Conservation (phyloP, 2,329 filamentous ascomycete genomes). For the Monilinia fructigena region DNA sequence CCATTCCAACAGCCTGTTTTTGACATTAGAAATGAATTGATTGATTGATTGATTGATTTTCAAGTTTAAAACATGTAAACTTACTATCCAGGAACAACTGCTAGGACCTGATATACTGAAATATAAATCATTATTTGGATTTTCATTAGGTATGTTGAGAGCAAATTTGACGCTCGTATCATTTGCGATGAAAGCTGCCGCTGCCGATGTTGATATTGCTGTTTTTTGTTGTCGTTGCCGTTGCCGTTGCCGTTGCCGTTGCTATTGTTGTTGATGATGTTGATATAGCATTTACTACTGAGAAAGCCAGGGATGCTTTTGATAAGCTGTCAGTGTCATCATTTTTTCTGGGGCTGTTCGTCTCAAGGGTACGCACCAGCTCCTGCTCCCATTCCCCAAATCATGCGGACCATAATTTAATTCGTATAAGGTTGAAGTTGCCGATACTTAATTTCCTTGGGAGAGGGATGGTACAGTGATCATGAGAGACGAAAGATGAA, state of each 20-base stretch:
- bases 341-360: neutral
- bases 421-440: neutral
- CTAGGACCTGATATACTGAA: constrained; percentile 53
- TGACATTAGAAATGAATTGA: neutral
- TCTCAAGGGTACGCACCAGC: neutral
- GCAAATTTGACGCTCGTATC: constrained; percentile 50
- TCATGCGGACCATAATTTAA: constrained; percentile 17
- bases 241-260: no score
- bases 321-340: constrained; percentile 1
- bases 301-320: constrained; percentile 16
- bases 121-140: constrained; percentile 49
- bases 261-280: neutral
- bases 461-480: neutral
- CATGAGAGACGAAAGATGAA: neutral
- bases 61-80: constrained; percentile 14
- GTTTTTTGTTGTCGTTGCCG: no score
- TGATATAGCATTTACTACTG: constrained; percentile 4
- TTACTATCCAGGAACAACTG: constrained; percentile 49
- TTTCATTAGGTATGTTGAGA: constrained; percentile 50
- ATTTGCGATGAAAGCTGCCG: constrained; percentile 44
- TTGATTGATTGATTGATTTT: no score
- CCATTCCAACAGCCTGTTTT: constrained; percentile 51
- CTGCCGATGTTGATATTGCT: no score
- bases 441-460: neutral
- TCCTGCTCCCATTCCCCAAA: constrained; percentile 3